These are phyloP conservation scores for Ceratobasidium sp. DNA, from an alignment of 1,284 basidiomycete species.

Conservation along the genomic window DNA sequence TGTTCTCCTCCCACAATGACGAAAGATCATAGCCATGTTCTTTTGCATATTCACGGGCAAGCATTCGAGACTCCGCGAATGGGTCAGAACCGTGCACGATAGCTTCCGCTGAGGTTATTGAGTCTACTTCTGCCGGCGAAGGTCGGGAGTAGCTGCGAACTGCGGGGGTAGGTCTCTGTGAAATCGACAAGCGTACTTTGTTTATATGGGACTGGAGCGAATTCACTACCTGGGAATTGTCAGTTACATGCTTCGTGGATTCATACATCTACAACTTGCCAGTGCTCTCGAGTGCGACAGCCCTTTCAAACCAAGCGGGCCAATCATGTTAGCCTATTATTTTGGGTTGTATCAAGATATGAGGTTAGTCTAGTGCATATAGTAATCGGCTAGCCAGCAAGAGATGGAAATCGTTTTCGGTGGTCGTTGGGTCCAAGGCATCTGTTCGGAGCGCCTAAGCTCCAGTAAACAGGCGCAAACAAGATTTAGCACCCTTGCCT, in stretches of 20 bases:
- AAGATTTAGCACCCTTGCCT: neutral
- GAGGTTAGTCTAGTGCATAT: no score
- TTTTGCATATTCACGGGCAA: conserved; percentile 41
- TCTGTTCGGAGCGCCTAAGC: neutral
- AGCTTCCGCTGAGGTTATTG: neutral
- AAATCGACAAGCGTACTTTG: no score
- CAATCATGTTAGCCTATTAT: neutral
- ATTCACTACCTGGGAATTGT: neutral
- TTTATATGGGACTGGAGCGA: neutral
- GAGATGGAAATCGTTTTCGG: neutral
- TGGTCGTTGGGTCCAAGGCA: conserved; percentile 7
- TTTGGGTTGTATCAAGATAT: neutral
- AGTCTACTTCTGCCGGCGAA: conserved; percentile 8
- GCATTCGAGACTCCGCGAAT: conserved; percentile 11
- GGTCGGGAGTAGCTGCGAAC: conserved; percentile 1
- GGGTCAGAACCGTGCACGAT: conserved; percentile 19
- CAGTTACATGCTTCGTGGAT: neutral
- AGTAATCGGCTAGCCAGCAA: no score
- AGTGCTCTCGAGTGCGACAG: neutral
- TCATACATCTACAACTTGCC: neutral
- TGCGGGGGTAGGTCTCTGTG: neutral
- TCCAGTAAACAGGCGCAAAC: conserved; percentile 8
- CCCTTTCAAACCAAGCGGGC: neutral
- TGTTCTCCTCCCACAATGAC: conserved; percentile 46
- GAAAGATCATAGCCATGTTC: conserved; percentile 46